Evolutionary conservation across 2,329 filamentous ascomycete genomes (phyloP).

Genomic region (Allantophomopsis lycopodina): DNA sequence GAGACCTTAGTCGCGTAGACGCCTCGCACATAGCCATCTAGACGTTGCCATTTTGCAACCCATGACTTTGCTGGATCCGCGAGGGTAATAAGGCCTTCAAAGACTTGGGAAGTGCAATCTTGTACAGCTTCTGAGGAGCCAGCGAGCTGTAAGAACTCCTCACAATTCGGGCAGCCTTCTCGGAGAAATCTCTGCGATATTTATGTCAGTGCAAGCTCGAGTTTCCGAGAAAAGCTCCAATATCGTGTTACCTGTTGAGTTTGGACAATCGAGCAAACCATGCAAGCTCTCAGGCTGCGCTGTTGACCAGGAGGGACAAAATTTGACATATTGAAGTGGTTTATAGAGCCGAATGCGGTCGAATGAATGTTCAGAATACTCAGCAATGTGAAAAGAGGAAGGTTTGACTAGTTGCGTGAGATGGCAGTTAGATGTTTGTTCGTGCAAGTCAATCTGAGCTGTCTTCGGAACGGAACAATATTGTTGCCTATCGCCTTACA

Average conservation of each 20-base stretch:
- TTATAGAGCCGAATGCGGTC: no score
- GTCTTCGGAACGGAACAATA: no score
- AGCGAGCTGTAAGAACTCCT: slow-evolving; percentile 74
- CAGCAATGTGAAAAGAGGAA: no score
- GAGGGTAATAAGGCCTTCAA: slow-evolving; percentile 81
- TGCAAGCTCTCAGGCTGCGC: slow-evolving; percentile 87
- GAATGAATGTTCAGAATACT: no score
- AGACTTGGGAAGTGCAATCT: slow-evolving; percentile 91
- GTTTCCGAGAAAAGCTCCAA: slow-evolving; percentile 2
- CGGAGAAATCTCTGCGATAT: slow-evolving; percentile 60
- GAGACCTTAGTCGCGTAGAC: slow-evolving; percentile 94
- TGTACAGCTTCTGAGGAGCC: slow-evolving; percentile 70
- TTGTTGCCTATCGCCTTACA: no score
- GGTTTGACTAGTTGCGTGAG: no score
- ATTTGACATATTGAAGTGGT: slow-evolving; percentile 29
- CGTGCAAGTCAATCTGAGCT: no score
- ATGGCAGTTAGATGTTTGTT: not conserved
- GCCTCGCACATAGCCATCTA: slow-evolving; percentile 78
- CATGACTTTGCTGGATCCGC: slow-evolving; percentile 74
- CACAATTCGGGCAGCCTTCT: slow-evolving; percentile 92
- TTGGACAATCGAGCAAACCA: slow-evolving; percentile 96
- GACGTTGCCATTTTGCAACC: slow-evolving; percentile 92
- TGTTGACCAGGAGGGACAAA: slow-evolving; percentile 63
- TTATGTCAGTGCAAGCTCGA: slow-evolving; percentile 1
- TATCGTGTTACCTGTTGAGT: slow-evolving; percentile 48